Evolutionary conservation across 371 early-diverging fungal genomes (phyloP).

Genomic region (Rhizopus arrhizus): DNA sequence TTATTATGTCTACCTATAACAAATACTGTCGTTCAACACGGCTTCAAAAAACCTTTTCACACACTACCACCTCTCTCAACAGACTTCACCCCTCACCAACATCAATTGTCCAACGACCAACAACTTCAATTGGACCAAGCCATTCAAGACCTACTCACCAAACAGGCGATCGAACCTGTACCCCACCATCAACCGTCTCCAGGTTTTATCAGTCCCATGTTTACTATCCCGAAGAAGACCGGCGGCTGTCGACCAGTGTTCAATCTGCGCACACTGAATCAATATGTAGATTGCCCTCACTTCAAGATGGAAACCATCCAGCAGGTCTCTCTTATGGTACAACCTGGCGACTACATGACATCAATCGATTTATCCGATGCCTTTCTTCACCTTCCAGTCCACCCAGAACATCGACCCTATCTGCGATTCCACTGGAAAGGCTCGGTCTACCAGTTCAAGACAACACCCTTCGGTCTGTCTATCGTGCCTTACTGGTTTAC

Average conservation of each 20-base stretch:
- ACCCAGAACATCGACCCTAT: slow-evolving; percentile 20
- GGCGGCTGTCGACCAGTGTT: slow-evolving; percentile 25
- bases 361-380: slow-evolving; percentile 20
- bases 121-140: slow-evolving; percentile 6
- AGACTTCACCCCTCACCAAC: neutral
- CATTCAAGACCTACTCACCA: neutral
- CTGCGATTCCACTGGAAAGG: slow-evolving; percentile 30
- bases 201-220: slow-evolving; percentile 15
- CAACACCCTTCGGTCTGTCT: slow-evolving; percentile 38
- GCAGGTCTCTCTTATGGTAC: slow-evolving; percentile 19
- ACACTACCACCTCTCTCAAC: slow-evolving; percentile 6
- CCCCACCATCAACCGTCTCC: slow-evolving; percentile 1
- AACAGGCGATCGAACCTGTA: neutral
- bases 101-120: neutral
- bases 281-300: slow-evolving; percentile 7
- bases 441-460: slow-evolving; percentile 23
- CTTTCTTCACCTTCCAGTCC: slow-evolving; percentile 31
- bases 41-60: slow-evolving; percentile 9
- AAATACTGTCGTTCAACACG: slow-evolving; percentile 8
- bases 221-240: slow-evolving; percentile 26
- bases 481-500: slow-evolving; percentile 33
- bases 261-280: slow-evolving; percentile 26
- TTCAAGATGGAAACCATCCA: slow-evolving; percentile 35
- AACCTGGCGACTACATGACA: slow-evolving; percentile 21
- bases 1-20: too few species aligned